phyloP scores from a whole-genome alignment of 441 rosid genomes.

The Aleurites moluccanus region DNA sequence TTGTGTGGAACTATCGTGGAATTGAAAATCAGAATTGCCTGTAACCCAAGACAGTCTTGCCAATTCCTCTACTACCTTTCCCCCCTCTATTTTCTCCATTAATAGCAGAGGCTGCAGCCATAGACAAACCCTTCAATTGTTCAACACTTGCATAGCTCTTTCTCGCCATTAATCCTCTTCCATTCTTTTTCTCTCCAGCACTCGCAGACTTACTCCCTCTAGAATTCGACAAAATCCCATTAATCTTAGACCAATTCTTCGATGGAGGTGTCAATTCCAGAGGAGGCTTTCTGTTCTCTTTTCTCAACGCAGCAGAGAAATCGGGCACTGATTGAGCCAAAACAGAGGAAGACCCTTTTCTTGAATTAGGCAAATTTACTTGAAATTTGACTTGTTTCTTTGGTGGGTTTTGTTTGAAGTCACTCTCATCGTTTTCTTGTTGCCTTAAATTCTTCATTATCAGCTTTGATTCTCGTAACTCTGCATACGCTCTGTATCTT shows the following conservation, averaged over 20 bases:
- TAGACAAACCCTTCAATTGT: slow-evolving; percentile 58
- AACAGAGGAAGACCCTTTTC: slow-evolving; percentile 44
- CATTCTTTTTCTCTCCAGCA: slow-evolving; percentile 59
- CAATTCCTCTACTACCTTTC: slow-evolving; percentile 31
- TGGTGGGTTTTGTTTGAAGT: slow-evolving; percentile 36
- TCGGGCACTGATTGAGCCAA: slow-evolving; percentile 81
- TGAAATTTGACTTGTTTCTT: slow-evolving; percentile 70
- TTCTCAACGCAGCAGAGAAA: slow-evolving; percentile 59
- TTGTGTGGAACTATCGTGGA: background rate
- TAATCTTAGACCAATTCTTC: slow-evolving; percentile 38
- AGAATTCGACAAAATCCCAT: slow-evolving; percentile 39
- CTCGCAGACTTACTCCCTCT: slow-evolving; percentile 74
- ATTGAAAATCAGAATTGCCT: slow-evolving; percentile 35
- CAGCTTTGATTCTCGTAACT: slow-evolving; percentile 62
- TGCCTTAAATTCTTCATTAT: slow-evolving; percentile 35
- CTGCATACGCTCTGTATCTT: slow-evolving; percentile 61
- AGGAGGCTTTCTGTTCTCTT: slow-evolving; percentile 65
- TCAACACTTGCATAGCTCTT: slow-evolving; percentile 68
- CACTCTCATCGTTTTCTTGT: slow-evolving; percentile 25
- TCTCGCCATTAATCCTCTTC: slow-evolving; percentile 49
- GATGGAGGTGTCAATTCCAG: slow-evolving; percentile 52
- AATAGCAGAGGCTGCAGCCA: slow-evolving; percentile 57
- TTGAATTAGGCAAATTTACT: slow-evolving; percentile 23
- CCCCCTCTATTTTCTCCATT: slow-evolving; percentile 44
- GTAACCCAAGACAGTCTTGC: slow-evolving; percentile 43